A percentile compares a stretch with the other conserved stretches of the same genome.
Evolutionary conservation across 305 asterid genomes (phyloP).

Genomic region (Fraxinus velutina): DNA sequence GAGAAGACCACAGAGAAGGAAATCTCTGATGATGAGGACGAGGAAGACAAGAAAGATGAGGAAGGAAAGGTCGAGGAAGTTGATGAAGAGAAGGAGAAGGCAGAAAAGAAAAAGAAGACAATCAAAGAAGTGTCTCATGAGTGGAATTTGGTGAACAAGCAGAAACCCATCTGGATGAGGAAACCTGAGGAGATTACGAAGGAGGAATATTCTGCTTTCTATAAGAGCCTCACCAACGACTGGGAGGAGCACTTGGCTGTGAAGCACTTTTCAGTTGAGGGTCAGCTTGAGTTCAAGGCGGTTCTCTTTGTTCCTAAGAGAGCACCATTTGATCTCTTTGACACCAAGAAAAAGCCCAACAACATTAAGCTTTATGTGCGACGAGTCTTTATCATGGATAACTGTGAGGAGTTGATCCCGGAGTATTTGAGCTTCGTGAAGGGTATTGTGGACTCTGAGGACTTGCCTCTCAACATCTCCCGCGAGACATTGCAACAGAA

Average conservation of each 20-base stretch:
- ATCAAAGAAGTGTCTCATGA: conserved; percentile 37
- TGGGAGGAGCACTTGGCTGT: neutral
- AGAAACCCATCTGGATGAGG: conserved; percentile 16
- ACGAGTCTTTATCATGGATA: neutral
- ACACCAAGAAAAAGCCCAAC: neutral
- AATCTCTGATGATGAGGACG: conserved; percentile 37
- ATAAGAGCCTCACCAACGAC: neutral
- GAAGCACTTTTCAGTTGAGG: neutral
- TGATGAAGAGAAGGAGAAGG: conserved; percentile 34
- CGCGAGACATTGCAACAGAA: neutral
- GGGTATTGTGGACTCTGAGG: neutral
- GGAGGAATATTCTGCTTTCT: neutral
- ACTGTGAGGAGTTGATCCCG: neutral
- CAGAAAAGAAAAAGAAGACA: conserved; percentile 34
- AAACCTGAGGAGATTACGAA: neutral
- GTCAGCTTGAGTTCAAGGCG: neutral
- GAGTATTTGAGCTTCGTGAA: neutral
- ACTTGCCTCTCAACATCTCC: neutral
- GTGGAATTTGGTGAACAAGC: conserved; percentile 36
- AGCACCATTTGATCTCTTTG: neutral
- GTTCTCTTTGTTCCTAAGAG: neutral
- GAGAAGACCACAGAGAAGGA: conserved; percentile 38
- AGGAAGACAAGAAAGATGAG: conserved; percentile 33
- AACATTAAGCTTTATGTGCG: neutral
- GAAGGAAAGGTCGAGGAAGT: conserved; percentile 37